Evolutionary conservation across 805 yeast genomes (phyloP).

Genomic region (Metschnikowia arizonensis): DNA sequence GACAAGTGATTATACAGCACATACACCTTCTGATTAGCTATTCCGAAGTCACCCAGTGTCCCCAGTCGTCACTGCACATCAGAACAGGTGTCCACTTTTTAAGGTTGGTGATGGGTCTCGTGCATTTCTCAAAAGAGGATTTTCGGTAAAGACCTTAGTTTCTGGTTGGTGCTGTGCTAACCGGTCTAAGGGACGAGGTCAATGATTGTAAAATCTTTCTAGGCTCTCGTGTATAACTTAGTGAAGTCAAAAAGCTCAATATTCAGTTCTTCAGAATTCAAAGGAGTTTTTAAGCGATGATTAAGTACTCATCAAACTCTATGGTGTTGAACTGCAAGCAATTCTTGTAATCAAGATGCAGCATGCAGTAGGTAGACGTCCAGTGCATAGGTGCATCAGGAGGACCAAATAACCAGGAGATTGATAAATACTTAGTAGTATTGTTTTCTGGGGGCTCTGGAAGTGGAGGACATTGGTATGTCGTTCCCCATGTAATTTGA

Average conservation of each 20-base stretch:
- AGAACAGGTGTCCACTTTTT: not conserved
- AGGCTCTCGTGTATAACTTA: constrained; percentile 13
- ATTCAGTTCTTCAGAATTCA: constrained; percentile 3
- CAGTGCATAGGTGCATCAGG: too few species aligned
- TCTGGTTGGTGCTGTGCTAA: constrained; percentile 4
- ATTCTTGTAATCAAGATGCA: too few species aligned
- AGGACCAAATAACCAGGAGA: too few species aligned
- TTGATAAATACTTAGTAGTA: too few species aligned
- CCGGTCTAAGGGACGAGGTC: constrained; percentile 18
- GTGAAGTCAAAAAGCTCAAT: constrained; percentile 14
- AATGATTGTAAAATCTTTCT: constrained; percentile 39
- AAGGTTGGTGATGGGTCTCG: constrained; percentile 1
- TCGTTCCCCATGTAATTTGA: too few species aligned
- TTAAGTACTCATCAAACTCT: constrained; percentile 42
- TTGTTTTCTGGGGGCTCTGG: too few species aligned
- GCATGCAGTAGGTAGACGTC: too few species aligned
- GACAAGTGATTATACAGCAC: constrained; percentile 7
- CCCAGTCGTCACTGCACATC: not conserved
- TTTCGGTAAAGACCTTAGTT: constrained; percentile 1
- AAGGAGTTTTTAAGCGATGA: constrained; percentile 21
- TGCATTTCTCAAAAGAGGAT: constrained; percentile 4
- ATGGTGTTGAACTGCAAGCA: too few species aligned
- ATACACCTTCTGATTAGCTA: constrained; percentile 1
- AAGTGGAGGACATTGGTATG: too few species aligned
- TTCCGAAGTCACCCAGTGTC: not conserved